Evolutionary conservation across 352 stramenopile genomes (phyloP).

Genomic region (Globisporangium heterothallicum): DNA sequence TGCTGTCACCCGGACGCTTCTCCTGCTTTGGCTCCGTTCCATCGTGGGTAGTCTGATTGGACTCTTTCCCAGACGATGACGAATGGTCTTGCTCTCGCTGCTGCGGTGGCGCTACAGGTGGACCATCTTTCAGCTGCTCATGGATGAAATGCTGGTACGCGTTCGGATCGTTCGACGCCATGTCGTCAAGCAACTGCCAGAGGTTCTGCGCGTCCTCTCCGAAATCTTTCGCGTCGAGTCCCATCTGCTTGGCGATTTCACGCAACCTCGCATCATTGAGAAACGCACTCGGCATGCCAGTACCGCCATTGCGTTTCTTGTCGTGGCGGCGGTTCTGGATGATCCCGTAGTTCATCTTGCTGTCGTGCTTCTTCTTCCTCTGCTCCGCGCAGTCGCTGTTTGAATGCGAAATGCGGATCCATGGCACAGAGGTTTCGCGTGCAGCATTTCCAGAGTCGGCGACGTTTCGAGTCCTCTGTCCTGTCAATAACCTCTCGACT

Average conservation of each 20-base stretch:
- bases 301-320: conserved; percentile 15
- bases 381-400: too few species aligned
- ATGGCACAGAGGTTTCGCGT: not conserved
- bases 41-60: conserved; percentile 1
- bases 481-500: too few species aligned
- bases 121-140: conserved; percentile 71
- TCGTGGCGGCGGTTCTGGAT: conserved; percentile 65
- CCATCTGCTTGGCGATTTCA: conserved; percentile 82
- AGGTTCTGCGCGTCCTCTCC: conserved; percentile 62
- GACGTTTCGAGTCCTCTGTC: conserved; percentile 4
- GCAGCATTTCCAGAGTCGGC: not conserved
- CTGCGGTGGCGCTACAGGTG: conserved; percentile 13
- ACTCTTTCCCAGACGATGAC: not conserved
- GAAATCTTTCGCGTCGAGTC: conserved; percentile 61
- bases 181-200: conserved; percentile 72
- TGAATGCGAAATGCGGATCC: too few species aligned
- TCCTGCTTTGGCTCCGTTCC: not conserved
- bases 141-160: conserved; percentile 77
- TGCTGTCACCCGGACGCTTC: not conserved
- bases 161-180: conserved; percentile 60
- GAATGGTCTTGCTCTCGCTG: not conserved
- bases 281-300: conserved; percentile 26
- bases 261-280: conserved; percentile 58
- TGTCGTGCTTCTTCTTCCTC: not conserved
- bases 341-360: conserved; percentile 80